Conservation (phyloP, 2,329 filamentous ascomycete species). For the Talaromyces sp. region DNA sequence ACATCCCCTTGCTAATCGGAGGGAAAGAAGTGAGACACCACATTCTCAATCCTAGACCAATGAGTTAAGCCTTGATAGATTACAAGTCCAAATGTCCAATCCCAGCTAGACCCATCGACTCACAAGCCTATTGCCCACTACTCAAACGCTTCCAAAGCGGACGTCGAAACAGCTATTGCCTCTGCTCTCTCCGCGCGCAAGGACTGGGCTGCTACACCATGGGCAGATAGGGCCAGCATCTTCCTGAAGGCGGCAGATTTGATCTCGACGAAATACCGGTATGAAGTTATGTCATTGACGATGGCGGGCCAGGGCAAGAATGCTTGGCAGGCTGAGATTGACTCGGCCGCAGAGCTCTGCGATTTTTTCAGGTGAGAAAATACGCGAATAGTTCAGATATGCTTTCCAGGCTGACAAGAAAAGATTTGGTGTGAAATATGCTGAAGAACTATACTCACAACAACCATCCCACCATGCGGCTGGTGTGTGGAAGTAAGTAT, state of each 20-base stretch:
- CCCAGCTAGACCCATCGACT: slow-evolving; percentile 76
- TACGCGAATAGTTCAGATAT: not conserved
- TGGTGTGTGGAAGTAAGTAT: slow-evolving; percentile 72
- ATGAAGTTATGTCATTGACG: slow-evolving; percentile 92
- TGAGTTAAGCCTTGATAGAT: slow-evolving; percentile 15
- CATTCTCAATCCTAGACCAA: not conserved
- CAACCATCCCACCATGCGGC: slow-evolving; percentile 79
- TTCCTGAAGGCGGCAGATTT: slow-evolving; percentile 96
- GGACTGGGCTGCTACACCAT: slow-evolving; percentile 79
- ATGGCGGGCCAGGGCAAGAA: slow-evolving; percentile 98
- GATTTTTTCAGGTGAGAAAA: slow-evolving; percentile 68
- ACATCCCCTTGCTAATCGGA: slow-evolving; percentile 76
- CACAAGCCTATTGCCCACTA: slow-evolving; percentile 78
- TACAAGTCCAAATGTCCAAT: slow-evolving; percentile 30
- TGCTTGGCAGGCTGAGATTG: slow-evolving; percentile 98
- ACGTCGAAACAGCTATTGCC: slow-evolving; percentile 75
- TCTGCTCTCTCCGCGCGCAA: slow-evolving; percentile 79
- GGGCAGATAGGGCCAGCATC: slow-evolving; percentile 83
- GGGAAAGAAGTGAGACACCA: slow-evolving; percentile 63
- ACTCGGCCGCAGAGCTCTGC: slow-evolving; percentile 82
- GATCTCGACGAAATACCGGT: slow-evolving; percentile 85
- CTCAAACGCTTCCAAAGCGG: slow-evolving; percentile 69
- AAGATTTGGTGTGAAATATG: slow-evolving; percentile 84
- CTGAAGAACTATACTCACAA: slow-evolving; percentile 80
- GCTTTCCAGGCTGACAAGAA: not conserved